Evolutionary conservation across 2,329 filamentous ascomycete genomes (phyloP).

Genomic region (Colletotrichum sp.): DNA sequence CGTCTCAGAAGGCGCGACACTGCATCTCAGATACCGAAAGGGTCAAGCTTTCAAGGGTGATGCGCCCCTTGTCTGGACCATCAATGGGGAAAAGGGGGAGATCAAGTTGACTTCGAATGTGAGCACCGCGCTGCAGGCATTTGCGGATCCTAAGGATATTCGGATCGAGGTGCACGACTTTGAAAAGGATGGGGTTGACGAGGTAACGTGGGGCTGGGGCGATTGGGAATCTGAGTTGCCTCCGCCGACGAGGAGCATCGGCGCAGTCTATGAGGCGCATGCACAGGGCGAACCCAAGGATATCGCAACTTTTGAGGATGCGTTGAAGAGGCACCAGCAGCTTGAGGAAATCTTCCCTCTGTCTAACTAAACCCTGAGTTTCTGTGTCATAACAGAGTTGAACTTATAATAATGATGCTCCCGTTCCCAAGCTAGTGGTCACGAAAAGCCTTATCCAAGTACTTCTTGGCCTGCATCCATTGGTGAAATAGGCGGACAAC

Average conservation of each 20-base stretch:
- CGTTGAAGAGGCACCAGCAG: conserved; percentile 7
- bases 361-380: neutral
- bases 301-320: conserved; percentile 11
- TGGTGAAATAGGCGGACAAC: neutral
- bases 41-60: conserved; percentile 54
- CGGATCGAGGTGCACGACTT: conserved; percentile 57
- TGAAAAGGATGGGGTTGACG: conserved; percentile 46
- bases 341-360: neutral
- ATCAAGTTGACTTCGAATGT: conserved; percentile 27
- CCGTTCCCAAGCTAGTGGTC: neutral
- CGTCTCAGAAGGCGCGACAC: conserved; percentile 37
- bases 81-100: conserved; percentile 58
- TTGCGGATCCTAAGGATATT: conserved; percentile 41
- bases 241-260: conserved; percentile 52
- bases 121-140: conserved; percentile 27
- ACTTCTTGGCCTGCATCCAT: neutral
- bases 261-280: conserved; percentile 61
- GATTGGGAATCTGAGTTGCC: conserved; percentile 53
- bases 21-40: conserved; percentile 50
- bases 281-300: conserved; percentile 28
- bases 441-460: neutral
- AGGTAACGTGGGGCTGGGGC: conserved; percentile 48
- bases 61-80: conserved; percentile 51
- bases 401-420: rapidly evolving
- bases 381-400: rapidly evolving